Evolutionary conservation across 768 basidiomycete species (phyloP), one percentile per base, ranked within the genome.

Genomic region (Leccinum truebloodii): DNA sequence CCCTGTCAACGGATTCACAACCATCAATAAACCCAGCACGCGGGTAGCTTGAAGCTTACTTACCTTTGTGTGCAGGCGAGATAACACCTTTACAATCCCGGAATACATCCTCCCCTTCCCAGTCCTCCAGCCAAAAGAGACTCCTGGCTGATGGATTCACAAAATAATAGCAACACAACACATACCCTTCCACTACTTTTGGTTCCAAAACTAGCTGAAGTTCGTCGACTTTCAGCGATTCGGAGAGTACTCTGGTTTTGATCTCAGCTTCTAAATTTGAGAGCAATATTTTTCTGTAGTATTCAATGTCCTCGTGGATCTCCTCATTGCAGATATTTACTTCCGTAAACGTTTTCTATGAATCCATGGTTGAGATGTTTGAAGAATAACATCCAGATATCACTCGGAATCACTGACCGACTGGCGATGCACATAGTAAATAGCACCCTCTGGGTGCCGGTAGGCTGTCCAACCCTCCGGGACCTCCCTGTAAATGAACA

Each of bases 371-470:
- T 71, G 26, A 57, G 41, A 49, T 56, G 30, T 48, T 3, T 35
- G n/a, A 44, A 58, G 3, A 20, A 59, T 6, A 35, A 14, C 35
- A 35, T 14, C 5, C 12, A 30, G 3, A 28, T 48, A 18, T 7
- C 4, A 10, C 51, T 30, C 3, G 14, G 5, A 34, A 34, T 13
- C 50, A 64, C 76, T 9, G 52, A 85, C 86, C 72, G 78, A 78
- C 3, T 73, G 62, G 52, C 58, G n/a, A 58, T 86, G 76, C 62
- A 78, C 79, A 59, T 18, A 89, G 65, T 87, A 89, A 22, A 81
- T 76, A n/a, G 77, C 80, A 9, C 87, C 87, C 71, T 88, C 87
- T 1, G 87, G 86, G 65, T 88, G 87, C 2, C 75, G 71, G 34
- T 74, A 73, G 1, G 78, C 68, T 6, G 46, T 68, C 87, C 87